Evolutionary conservation across 192 early-diverging fungal species (phyloP).

Genomic region (Coemansia sp.): DNA sequence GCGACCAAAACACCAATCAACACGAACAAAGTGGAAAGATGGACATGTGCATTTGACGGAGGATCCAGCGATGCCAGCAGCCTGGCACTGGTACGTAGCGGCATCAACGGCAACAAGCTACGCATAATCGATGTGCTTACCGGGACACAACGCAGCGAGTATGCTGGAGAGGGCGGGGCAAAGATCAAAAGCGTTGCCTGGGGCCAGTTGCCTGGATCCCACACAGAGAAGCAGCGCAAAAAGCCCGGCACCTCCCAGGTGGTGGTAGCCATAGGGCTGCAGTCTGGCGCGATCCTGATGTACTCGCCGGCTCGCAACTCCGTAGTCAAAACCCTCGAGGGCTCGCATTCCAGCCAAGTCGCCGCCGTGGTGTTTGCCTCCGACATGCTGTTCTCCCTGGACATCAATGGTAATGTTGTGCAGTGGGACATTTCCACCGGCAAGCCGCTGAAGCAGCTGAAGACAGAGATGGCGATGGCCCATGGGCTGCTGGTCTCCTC

Average conservation of each 20-base stretch:
- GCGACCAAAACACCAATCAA: slow-evolving; percentile 9
- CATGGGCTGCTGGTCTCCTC: slow-evolving; percentile 18
- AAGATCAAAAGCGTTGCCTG: slow-evolving; percentile 23
- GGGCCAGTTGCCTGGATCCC: slow-evolving; percentile 6
- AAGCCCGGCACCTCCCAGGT: neutral
- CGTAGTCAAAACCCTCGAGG: slow-evolving; percentile 20
- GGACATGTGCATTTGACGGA: slow-evolving; percentile 33
- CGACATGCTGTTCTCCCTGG: slow-evolving; percentile 23
- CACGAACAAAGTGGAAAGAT: slow-evolving; percentile 2
- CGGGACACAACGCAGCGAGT: slow-evolving; percentile 39
- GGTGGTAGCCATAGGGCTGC: slow-evolving; percentile 27
- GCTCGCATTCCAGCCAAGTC: slow-evolving; percentile 4
- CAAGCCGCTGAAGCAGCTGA: slow-evolving; percentile 5
- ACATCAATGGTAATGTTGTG: slow-evolving; percentile 17
- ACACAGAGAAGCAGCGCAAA: neutral
- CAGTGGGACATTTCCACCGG: slow-evolving; percentile 26
- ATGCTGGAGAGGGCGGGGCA: slow-evolving; percentile 6
- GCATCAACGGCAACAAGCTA: slow-evolving; percentile 27
- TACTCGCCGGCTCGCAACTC: slow-evolving; percentile 49
- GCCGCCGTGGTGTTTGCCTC: slow-evolving; percentile 4
- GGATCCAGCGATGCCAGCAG: slow-evolving; percentile 12
- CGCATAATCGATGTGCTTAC: slow-evolving; percentile 49
- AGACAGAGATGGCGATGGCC: slow-evolving; percentile 21
- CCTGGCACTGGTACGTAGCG: slow-evolving; percentile 41
- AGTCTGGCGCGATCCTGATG: slow-evolving; percentile 22